Percentiles rank a stretch among this genome's conserved stretches.
These are phyloP conservation scores for Debaryomyces hansenii DNA, from an alignment of 805 yeast species.

Conservation along the genomic window DNA sequence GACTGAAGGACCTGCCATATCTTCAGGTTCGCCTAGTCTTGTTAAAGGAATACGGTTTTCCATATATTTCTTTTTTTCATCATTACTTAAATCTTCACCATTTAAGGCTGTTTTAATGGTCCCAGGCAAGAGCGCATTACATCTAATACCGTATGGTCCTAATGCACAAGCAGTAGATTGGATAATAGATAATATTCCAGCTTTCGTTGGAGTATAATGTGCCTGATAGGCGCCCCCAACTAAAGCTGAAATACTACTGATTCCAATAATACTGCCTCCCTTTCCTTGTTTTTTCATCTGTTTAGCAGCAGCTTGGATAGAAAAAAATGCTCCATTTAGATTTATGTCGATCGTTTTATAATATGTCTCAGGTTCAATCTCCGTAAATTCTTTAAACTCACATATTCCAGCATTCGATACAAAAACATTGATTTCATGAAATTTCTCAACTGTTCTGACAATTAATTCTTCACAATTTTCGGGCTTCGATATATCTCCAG, in stretches of 20 bases:
- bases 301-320: slow-evolving; percentile 48
- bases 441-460: slow-evolving; percentile 28
- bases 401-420: slow-evolving; percentile 51
- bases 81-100: slow-evolving; percentile 41
- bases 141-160: slow-evolving; percentile 43
- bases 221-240: slow-evolving; percentile 48
- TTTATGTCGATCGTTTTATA: slow-evolving; percentile 37
- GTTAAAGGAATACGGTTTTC: slow-evolving; percentile 40
- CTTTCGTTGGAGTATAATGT: slow-evolving; percentile 50
- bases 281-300: slow-evolving; percentile 46
- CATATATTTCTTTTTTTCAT: slow-evolving; percentile 35
- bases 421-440: slow-evolving; percentile 41
- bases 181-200: slow-evolving; percentile 45
- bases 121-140: slow-evolving; percentile 48
- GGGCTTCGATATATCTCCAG: slow-evolving; percentile 47
- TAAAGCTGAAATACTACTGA: slow-evolving; percentile 42
- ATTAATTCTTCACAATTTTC: slow-evolving; percentile 34
- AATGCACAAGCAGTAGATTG: slow-evolving; percentile 45
- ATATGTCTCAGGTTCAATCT: slow-evolving; percentile 37
- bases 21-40: slow-evolving; percentile 36
- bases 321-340: slow-evolving; percentile 44
- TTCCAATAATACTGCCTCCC: slow-evolving; percentile 49
- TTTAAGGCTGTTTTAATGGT: slow-evolving; percentile 44
- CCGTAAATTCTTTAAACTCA: slow-evolving; percentile 39
- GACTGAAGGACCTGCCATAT: slow-evolving; percentile 44